Conservation (phyloP, 2,329 filamentous ascomycete species). For the Calycina marina region DNA sequence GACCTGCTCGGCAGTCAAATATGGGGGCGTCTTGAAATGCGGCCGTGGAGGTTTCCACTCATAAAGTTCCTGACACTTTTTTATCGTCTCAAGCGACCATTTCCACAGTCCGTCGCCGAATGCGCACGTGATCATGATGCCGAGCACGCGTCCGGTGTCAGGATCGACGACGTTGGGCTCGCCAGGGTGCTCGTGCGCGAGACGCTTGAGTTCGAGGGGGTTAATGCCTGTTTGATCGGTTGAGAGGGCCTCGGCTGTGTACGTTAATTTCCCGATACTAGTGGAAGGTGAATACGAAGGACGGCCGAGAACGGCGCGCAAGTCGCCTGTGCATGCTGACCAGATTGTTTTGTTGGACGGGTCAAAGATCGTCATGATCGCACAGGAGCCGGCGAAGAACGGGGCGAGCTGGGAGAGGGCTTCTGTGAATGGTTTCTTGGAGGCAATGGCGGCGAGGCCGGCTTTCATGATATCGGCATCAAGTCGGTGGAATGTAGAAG, state of each 20-base stretch:
- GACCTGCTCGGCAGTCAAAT: slow-evolving; percentile 52
- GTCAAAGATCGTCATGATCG: slow-evolving; percentile 48
- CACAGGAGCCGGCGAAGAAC: slow-evolving; percentile 41
- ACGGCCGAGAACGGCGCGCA: slow-evolving; percentile 17
- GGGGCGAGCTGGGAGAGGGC: neutral
- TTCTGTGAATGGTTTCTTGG: neutral
- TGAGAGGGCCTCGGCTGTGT: slow-evolving; percentile 39
- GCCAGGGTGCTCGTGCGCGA: slow-evolving; percentile 44
- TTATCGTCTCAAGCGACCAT: slow-evolving; percentile 32
- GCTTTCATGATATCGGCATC: neutral
- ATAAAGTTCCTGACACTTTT: neutral
- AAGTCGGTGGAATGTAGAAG: neutral
- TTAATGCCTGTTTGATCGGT: slow-evolving; percentile 54
- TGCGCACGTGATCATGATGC: slow-evolving; percentile 45
- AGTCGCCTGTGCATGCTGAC: slow-evolving; percentile 51
- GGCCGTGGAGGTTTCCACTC: neutral
- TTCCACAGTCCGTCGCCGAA: slow-evolving; percentile 60
- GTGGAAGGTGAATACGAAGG: slow-evolving; percentile 27
- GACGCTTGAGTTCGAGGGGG: slow-evolving; percentile 36
- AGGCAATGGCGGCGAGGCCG: neutral
- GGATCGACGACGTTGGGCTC: slow-evolving; percentile 36
- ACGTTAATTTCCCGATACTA: too few species aligned
- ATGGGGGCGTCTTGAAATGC: slow-evolving; percentile 37
- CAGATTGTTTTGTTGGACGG: slow-evolving; percentile 35
- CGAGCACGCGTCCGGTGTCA: slow-evolving; percentile 39